These are phyloP conservation scores for Fusarium dlaminii DNA, from an alignment of 2,329 filamentous ascomycete genomes.

Conservation along the genomic window DNA sequence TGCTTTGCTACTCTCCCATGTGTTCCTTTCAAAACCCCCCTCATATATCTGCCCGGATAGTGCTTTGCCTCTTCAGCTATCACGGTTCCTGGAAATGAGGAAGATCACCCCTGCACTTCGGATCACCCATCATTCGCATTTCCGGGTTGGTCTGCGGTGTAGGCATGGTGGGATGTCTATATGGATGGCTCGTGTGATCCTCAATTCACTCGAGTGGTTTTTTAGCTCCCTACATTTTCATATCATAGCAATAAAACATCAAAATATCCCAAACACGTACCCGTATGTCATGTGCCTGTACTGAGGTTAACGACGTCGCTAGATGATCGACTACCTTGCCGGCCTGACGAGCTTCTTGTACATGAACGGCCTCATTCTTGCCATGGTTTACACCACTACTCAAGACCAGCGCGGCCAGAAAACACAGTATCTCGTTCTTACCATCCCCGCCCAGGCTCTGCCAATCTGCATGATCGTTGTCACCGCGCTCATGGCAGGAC, in stretches of 20 bases:
- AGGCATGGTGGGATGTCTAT: slow-evolving; percentile 79
- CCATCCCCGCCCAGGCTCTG: slow-evolving; percentile 81
- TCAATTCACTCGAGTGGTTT: slow-evolving; percentile 68
- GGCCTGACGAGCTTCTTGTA: slow-evolving; percentile 56
- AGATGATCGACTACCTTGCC: slow-evolving; percentile 47
- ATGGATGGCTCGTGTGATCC: slow-evolving; percentile 73
- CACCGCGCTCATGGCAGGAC: slow-evolving; percentile 71
- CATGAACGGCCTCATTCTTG: slow-evolving; percentile 75
- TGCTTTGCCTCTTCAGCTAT: slow-evolving; percentile 71
- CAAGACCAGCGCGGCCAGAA: slow-evolving; percentile 85
- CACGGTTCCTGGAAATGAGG: slow-evolving; percentile 87
- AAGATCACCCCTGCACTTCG: slow-evolving; percentile 77
- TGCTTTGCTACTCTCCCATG: slow-evolving; percentile 28
- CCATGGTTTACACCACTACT: slow-evolving; percentile 83
- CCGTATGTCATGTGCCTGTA: slow-evolving; percentile 9
- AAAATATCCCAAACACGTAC: slow-evolving; percentile 17
- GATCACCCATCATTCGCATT: slow-evolving; percentile 73
- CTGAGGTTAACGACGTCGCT: slow-evolving; percentile 39
- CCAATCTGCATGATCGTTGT: slow-evolving; percentile 83
- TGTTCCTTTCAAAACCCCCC: slow-evolving; percentile 45
- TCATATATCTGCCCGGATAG: slow-evolving; percentile 85
- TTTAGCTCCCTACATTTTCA: slow-evolving; percentile 68
- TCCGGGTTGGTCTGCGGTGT: slow-evolving; percentile 70
- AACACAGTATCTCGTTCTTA: slow-evolving; percentile 82
- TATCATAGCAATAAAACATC: slow-evolving; percentile 38